A percentile compares a stretch with the other conserved stretches of the same genome.
These are phyloP conservation scores for Hydnomerulius pinastri DNA, from an alignment of 768 basidiomycete species.

Conservation along the genomic window DNA sequence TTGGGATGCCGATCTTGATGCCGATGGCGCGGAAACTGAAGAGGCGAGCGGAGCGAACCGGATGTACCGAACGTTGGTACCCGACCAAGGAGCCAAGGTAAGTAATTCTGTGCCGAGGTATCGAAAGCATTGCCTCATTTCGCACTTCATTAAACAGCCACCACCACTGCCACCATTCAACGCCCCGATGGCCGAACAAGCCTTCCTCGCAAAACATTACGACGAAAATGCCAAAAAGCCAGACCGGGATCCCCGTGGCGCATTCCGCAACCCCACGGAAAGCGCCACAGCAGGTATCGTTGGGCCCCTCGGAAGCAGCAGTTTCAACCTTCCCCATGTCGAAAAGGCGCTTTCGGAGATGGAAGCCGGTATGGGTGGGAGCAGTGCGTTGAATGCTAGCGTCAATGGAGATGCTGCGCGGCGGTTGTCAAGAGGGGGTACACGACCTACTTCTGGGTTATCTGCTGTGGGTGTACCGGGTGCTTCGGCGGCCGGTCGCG, in stretches of 20 bases:
- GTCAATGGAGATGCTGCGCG: slow-evolving; percentile 36
- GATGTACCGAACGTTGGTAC: slow-evolving; percentile 71
- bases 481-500: slow-evolving; percentile 31
- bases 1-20: slow-evolving; percentile 72
- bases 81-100: slow-evolving; percentile 75
- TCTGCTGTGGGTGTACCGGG: slow-evolving; percentile 39
- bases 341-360: slow-evolving; percentile 87
- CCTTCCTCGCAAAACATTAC: slow-evolving; percentile 88
- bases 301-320: slow-evolving; percentile 88
- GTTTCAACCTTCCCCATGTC: slow-evolving; percentile 83
- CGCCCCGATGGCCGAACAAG: slow-evolving; percentile 83
- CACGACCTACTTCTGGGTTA: slow-evolving; percentile 38
- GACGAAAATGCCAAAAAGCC: slow-evolving; percentile 90
- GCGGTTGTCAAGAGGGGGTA: slow-evolving; percentile 32
- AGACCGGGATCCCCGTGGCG: slow-evolving; percentile 84
- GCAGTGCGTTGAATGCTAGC: slow-evolving; percentile 36
- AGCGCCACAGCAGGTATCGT: slow-evolving; percentile 71
- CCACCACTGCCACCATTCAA: slow-evolving; percentile 75
- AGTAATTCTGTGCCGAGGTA: no score
- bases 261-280: slow-evolving; percentile 80
- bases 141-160: slow-evolving; percentile 41
- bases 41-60: slow-evolving; percentile 59
- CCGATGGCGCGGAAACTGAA: slow-evolving; percentile 39
- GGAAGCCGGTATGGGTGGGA: slow-evolving; percentile 58
- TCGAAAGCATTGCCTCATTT: background rate